Evolutionary conservation across 495 filamentous ascomycete genomes (phyloP).

Genomic region (Penicillium parvum): DNA sequence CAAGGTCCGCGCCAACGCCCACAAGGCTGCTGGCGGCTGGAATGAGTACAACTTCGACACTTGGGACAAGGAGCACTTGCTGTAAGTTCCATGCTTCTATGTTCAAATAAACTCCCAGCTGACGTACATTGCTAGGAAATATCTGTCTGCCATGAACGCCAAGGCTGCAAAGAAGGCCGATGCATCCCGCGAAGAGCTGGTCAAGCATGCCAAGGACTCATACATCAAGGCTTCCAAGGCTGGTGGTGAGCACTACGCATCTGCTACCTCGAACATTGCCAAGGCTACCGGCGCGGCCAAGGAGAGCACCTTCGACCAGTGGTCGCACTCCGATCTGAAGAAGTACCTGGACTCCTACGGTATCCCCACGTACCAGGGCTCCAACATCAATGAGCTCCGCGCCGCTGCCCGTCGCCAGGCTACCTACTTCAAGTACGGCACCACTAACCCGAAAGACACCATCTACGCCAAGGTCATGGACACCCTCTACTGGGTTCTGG

Average conservation of each 20-base stretch:
- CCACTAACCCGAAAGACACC: slow-evolving; percentile 58
- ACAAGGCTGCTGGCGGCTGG: slow-evolving; percentile 68
- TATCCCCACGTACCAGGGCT: slow-evolving; percentile 67
- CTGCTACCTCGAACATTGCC: slow-evolving; percentile 68
- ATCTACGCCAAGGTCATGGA: slow-evolving; percentile 61
- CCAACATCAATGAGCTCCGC: slow-evolving; percentile 57
- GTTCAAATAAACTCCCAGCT: background rate
- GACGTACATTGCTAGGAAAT: slow-evolving; percentile 48
- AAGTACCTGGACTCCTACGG: slow-evolving; percentile 78
- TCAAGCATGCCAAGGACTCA: slow-evolving; percentile 65
- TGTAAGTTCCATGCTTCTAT: slow-evolving; percentile 35
- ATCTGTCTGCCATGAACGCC: slow-evolving; percentile 62
- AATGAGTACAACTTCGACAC: slow-evolving; percentile 84
- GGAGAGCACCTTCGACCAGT: slow-evolving; percentile 68
- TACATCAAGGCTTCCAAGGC: slow-evolving; percentile 66
- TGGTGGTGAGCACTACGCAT: slow-evolving; percentile 65
- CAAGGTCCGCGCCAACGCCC: slow-evolving; percentile 63
- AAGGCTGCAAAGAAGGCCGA: slow-evolving; percentile 61
- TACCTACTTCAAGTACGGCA: slow-evolving; percentile 76
- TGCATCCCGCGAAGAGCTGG: slow-evolving; percentile 66
- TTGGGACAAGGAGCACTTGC: slow-evolving; percentile 71
- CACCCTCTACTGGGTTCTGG: slow-evolving; percentile 55
- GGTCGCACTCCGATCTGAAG: slow-evolving; percentile 80
- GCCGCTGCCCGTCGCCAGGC: slow-evolving; percentile 66
- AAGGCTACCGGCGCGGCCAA: slow-evolving; percentile 66